Conservation (phyloP, 371 early-diverging fungal genomes). For the Vairimorpha necatrix region DNA sequence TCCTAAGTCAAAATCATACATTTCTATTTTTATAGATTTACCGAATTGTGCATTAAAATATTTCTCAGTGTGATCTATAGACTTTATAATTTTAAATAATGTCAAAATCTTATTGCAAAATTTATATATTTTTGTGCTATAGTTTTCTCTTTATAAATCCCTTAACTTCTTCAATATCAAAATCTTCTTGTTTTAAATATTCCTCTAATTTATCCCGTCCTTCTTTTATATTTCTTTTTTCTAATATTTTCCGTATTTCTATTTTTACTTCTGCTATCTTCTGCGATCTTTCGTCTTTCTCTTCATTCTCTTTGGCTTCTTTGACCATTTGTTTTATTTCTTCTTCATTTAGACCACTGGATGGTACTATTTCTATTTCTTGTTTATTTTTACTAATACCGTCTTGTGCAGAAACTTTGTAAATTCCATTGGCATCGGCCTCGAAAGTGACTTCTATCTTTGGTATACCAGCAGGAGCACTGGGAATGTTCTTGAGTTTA, state of each 20-base stretch:
- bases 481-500: constrained; percentile 71
- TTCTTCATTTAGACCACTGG: constrained; percentile 81
- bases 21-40: too few species aligned
- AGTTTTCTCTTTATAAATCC: too few species aligned
- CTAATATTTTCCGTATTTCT: constrained; percentile 83
- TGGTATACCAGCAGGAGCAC: constrained; percentile 81
- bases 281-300: constrained; percentile 79
- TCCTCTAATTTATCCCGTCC: background rate
- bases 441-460: constrained; percentile 96
- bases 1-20: too few species aligned
- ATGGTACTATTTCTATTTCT: constrained; percentile 86
- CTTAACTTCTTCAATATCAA: constrained; percentile 25
- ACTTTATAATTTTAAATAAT: too few species aligned
- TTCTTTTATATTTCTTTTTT: constrained; percentile 59
- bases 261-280: constrained; percentile 84
- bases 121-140: background rate
- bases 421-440: constrained; percentile 96
- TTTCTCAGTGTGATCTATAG: too few species aligned
- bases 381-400: constrained; percentile 85
- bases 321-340: constrained; percentile 91
- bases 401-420: constrained; percentile 92
- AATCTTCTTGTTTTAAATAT: background rate
- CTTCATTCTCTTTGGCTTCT: constrained; percentile 80
- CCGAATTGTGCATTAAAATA: too few species aligned
- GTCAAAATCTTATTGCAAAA: background rate